These are phyloP conservation scores for Trichoderma pleuroti DNA, from an alignment of 2,329 filamentous ascomycete genomes.

Conservation along the genomic window DNA sequence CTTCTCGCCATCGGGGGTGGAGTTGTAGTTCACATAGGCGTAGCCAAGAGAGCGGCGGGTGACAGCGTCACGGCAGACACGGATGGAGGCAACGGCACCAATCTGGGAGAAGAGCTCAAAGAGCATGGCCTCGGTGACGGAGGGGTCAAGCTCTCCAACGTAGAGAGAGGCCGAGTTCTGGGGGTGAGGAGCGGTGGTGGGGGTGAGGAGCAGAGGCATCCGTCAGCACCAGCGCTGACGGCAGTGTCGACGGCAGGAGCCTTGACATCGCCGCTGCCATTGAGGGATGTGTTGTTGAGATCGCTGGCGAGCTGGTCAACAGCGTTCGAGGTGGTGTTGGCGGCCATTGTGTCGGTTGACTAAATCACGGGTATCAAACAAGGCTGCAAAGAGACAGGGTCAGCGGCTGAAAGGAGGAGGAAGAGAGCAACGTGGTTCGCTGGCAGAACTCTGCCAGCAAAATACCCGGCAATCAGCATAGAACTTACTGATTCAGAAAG, in stretches of 20 bases:
- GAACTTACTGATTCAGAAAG: constrained; percentile 19
- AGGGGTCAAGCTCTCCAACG: constrained; percentile 95
- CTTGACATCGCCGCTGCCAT: constrained; percentile 63
- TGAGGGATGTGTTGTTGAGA: constrained; percentile 67
- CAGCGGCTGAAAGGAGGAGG: background rate
- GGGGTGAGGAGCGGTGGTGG: constrained; percentile 71
- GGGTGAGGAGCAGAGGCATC: constrained; percentile 66
- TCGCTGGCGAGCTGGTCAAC: constrained; percentile 80
- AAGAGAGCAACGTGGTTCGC: background rate
- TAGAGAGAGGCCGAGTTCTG: constrained; percentile 97
- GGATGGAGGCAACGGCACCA: constrained; percentile 96
- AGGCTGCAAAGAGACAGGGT: constrained; percentile 8
- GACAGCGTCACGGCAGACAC: constrained; percentile 98
- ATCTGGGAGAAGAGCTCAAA: constrained; percentile 99
- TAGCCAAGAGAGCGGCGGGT: constrained; percentile 98
- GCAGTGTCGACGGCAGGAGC: constrained; percentile 72
- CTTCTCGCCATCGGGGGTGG: constrained; percentile 92
- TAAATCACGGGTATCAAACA: constrained; percentile 16
- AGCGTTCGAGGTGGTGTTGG: constrained; percentile 56
- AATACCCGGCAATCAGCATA: background rate
- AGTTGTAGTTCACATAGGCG: constrained; percentile 99
- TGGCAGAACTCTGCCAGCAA: background rate
- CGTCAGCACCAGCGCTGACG: constrained; percentile 51
- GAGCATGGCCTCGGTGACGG: constrained; percentile 99
- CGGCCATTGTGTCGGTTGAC: constrained; percentile 47